phyloP scores from a whole-genome alignment of 2,329 filamentous ascomycete species.

The Didymella pomorum region DNA sequence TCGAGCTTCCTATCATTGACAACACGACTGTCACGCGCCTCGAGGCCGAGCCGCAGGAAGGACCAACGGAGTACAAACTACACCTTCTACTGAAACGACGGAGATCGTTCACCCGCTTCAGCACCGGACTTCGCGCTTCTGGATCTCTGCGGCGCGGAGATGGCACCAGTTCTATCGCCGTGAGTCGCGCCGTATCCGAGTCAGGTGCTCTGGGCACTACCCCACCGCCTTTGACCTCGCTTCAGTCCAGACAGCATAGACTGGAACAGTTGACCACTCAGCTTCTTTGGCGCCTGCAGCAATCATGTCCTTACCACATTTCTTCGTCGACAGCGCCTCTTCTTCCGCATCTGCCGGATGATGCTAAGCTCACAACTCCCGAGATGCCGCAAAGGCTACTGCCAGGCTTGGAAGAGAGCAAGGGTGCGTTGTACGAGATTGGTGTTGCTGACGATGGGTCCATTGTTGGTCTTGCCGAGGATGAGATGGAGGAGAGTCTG shows the following conservation, averaged over 20 bases:
- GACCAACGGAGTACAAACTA: slow-evolving; percentile 95
- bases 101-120: slow-evolving; percentile 75
- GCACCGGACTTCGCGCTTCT: slow-evolving; percentile 65
- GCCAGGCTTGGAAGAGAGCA: slow-evolving; percentile 87
- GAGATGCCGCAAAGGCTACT: slow-evolving; percentile 63
- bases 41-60: slow-evolving; percentile 90
- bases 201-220: slow-evolving; percentile 40
- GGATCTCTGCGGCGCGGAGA: slow-evolving; percentile 59
- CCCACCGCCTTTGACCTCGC: slow-evolving; percentile 60
- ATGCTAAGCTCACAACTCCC: slow-evolving; percentile 66
- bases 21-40: slow-evolving; percentile 70
- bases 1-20: slow-evolving; percentile 28
- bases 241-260: slow-evolving; percentile 79
- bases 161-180: slow-evolving; percentile 39
- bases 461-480: slow-evolving; percentile 83
- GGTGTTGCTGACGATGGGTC: slow-evolving; percentile 94
- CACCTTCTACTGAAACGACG: slow-evolving; percentile 84
- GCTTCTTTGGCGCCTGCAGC: slow-evolving; percentile 90
- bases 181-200: slow-evolving; percentile 44
- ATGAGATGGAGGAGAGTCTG: slow-evolving; percentile 92
- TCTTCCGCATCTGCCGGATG: slow-evolving; percentile 76
- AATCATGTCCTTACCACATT: slow-evolving; percentile 90
- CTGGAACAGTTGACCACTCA: slow-evolving; percentile 94
- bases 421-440: slow-evolving; percentile 94
- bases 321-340: slow-evolving; percentile 78